These are phyloP conservation scores for Kodamaea anthophila DNA, from an alignment of 1,139 yeast species.

Conservation along the genomic window DNA sequence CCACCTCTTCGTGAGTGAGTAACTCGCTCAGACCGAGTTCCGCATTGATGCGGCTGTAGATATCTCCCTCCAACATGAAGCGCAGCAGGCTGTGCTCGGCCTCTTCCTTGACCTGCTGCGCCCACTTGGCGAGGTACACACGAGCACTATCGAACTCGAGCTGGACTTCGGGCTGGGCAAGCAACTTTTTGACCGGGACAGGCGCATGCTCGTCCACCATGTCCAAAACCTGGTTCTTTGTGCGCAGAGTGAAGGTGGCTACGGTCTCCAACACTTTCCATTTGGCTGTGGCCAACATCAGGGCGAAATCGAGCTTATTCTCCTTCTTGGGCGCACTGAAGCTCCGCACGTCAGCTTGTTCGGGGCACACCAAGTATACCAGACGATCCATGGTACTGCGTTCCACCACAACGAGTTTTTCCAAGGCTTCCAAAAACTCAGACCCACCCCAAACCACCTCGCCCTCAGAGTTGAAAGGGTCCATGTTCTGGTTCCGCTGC, in stretches of 20 bases:
- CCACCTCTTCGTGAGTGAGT: slow-evolving; percentile 54
- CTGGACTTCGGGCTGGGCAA: slow-evolving; percentile 74
- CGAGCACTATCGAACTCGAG: slow-evolving; percentile 88
- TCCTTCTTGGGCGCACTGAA: slow-evolving; percentile 41
- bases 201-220: slow-evolving; percentile 65
- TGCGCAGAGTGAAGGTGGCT: slow-evolving; percentile 71
- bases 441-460: slow-evolving; percentile 88
- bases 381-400: slow-evolving; percentile 66
- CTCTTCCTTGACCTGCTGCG: slow-evolving; percentile 88
- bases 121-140: slow-evolving; percentile 94
- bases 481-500: slow-evolving; percentile 57
- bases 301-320: slow-evolving; percentile 35
- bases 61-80: slow-evolving; percentile 55
- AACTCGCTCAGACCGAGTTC: slow-evolving; percentile 66
- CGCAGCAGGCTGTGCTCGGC: slow-evolving; percentile 67
- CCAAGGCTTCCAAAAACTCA: slow-evolving; percentile 57
- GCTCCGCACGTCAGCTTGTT: slow-evolving; percentile 66
- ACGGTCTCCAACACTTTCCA: slow-evolving; percentile 85
- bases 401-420: slow-evolving; percentile 53
- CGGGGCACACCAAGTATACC: slow-evolving; percentile 74
- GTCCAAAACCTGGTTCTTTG: slow-evolving; percentile 54
- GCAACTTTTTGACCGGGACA: slow-evolving; percentile 52
- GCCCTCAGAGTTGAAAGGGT: slow-evolving; percentile 63
- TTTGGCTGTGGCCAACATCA: slow-evolving; percentile 59
- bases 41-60: slow-evolving; percentile 51